Base-by-base conservation (phyloP, 805 yeast genomes). In the Lipomyces spencermartinsiae region DNA sequence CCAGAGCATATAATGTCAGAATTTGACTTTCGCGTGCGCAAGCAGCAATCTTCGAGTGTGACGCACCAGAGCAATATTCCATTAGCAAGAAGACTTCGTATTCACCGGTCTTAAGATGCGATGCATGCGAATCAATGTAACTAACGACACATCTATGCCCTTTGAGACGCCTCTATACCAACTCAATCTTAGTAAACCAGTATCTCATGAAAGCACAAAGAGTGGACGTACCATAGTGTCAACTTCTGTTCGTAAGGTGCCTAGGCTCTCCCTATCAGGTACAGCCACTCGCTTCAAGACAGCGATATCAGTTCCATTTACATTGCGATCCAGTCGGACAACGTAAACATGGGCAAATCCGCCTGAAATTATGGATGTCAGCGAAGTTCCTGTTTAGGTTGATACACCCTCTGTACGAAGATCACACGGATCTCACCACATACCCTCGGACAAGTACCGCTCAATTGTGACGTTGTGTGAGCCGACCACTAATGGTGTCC, bases 341-440 rank as follows among this genome's bases (percentile, higher is more conserved):
- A 90, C 85, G 78, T 95, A 95, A 4, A 95, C 97, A 77, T 91
- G 97, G 10, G 99, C 98, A 83, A 92, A 95, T 14, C 99, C 99
- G 59, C 89, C 83, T 74, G 46, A n/a, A 58, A 46, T 12, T 22
- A n/a, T 22, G 54, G 54, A 37, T 31, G 34, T 53, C 9, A 53
- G 56, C 34, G 22, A 12, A 25, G 29, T 25, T 25, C 29, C 29
- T 25, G 29, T 2, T 25, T 25, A 3, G 29, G 29, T 25, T 25
- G 29, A 25, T 22, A n/a, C 37, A 2, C 19, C 16, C 16, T 55
- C 16, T 22, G 1, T 25, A 25, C 29, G 3, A 3, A 10, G 29
- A 53, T 10, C 7, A 25, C 16, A 34, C 31, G 16, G 49, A 43
- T 43, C 22, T 43, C 49, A 46, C 16, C 39, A 34, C 65, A 1